These are phyloP conservation scores for Kwoniella europaea DNA, from an alignment of 768 basidiomycete species.

Conservation along the genomic window DNA sequence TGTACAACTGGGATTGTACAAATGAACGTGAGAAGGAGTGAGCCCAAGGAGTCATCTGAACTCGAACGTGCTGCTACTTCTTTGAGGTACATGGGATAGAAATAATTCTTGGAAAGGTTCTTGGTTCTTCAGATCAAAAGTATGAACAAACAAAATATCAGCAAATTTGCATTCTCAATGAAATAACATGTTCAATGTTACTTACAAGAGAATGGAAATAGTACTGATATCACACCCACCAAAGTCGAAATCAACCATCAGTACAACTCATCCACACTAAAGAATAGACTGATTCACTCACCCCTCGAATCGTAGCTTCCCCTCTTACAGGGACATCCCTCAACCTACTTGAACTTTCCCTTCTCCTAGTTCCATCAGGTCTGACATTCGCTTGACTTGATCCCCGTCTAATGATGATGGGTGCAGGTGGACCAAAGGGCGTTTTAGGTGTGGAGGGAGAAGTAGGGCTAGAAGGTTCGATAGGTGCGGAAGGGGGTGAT, in stretches of 20 bases:
- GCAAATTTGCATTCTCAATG: too few relatives aligned
- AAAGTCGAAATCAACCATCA: constrained; percentile 12
- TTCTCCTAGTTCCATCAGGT: constrained; percentile 26
- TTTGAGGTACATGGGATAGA: constrained; percentile 75
- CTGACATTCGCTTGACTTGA: constrained; percentile 16
- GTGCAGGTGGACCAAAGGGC: constrained; percentile 51
- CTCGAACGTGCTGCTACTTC: constrained; percentile 78
- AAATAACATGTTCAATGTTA: neutral
- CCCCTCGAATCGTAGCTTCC: constrained; percentile 46
- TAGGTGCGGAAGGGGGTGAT: constrained; percentile 66
- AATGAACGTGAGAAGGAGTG: neutral
- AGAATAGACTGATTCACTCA: constrained; percentile 23
- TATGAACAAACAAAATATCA: constrained; percentile 12
- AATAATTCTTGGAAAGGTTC: constrained; percentile 79
- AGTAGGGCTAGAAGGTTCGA: constrained; percentile 58
- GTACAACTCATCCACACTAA: constrained; percentile 3
- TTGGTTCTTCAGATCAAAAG: constrained; percentile 31
- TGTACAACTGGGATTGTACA: neutral
- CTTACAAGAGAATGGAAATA: constrained; percentile 71
- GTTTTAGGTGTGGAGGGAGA: constrained; percentile 51
- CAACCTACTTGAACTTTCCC: constrained; percentile 31
- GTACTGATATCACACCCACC: constrained; percentile 62
- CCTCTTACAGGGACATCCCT: constrained; percentile 56
- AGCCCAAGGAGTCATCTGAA: constrained; percentile 66
- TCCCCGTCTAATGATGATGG: constrained; percentile 23